A percentile compares a stretch with the other conserved stretches of the same genome.
phyloP scores from a whole-genome alignment of 768 basidiomycete species.

The Pulveroboletus frians region DNA sequence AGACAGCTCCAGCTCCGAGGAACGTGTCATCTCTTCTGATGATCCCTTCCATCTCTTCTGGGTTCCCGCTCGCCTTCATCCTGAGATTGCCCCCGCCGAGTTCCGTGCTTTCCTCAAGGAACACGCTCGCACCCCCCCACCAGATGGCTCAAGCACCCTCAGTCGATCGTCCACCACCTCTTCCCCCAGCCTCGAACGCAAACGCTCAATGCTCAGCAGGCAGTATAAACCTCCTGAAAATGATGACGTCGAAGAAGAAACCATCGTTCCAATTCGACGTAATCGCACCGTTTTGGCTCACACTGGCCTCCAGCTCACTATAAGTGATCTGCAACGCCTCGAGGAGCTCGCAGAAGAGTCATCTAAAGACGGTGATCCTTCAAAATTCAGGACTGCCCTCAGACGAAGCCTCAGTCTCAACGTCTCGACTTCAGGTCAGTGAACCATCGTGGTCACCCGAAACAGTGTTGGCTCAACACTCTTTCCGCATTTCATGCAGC shows the following conservation, averaged over 20 bases:
- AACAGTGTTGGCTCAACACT: conserved; percentile 19
- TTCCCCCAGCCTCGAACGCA: conserved; percentile 61
- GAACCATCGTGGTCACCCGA: conserved; percentile 8
- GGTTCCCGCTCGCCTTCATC: conserved; percentile 95
- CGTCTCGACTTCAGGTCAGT: conserved; percentile 77
- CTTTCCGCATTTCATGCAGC: conserved; percentile 35
- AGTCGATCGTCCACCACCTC: conserved; percentile 41
- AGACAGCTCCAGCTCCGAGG: conserved; percentile 35
- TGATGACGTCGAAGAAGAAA: conserved; percentile 70
- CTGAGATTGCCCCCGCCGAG: conserved; percentile 95
- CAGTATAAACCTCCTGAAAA: conserved; percentile 83
- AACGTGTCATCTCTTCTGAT: conserved; percentile 38
- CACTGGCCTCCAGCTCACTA: conserved; percentile 80
- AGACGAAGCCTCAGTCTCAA: conserved; percentile 87
- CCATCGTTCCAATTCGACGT: conserved; percentile 63
- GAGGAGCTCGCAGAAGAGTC: conserved; percentile 93
- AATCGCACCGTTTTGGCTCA: conserved; percentile 63
- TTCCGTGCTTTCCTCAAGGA: conserved; percentile 94
- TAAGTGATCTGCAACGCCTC: conserved; percentile 89
- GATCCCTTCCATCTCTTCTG: conserved; percentile 94
- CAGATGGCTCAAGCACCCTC: conserved; percentile 41
- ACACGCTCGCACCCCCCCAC: conserved; percentile 64
- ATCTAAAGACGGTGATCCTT: conserved; percentile 74
- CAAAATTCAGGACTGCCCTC: conserved; percentile 70
- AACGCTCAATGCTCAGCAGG: conserved; percentile 89